Evolutionary conservation across 768 basidiomycete species (phyloP).

Genomic region (Gymnopilus dilepis): DNA sequence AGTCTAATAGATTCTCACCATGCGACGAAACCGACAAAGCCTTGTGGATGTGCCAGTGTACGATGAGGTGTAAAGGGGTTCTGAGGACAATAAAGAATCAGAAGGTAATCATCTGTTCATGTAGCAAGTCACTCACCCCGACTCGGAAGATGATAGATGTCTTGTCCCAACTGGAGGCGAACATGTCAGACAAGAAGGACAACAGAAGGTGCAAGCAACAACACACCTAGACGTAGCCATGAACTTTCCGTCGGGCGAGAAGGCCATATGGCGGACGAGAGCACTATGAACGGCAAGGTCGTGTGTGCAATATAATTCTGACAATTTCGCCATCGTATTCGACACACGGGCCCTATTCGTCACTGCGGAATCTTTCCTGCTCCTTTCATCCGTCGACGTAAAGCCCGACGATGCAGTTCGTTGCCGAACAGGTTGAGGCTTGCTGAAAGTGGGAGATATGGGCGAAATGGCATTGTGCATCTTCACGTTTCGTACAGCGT

Average conservation of each 20-base stretch:
- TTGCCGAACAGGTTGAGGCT: slow-evolving; percentile 25
- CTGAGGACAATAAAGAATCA: slow-evolving; percentile 36
- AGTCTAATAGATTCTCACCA: slow-evolving; percentile 47
- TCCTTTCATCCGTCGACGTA: slow-evolving; percentile 15
- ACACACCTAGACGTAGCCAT: slow-evolving; percentile 72
- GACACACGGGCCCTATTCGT: slow-evolving; percentile 57
- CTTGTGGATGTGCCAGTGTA: slow-evolving; percentile 67
- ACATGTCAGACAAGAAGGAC: slow-evolving; percentile 1
- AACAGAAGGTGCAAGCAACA: neutral
- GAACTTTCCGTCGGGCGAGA: slow-evolving; percentile 77
- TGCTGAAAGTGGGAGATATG: neutral
- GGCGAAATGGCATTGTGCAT: slow-evolving; percentile 35
- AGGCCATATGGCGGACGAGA: slow-evolving; percentile 74
- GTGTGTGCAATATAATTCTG: slow-evolving; percentile 57
- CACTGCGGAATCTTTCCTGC: slow-evolving; percentile 31
- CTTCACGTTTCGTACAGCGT: slow-evolving; percentile 48
- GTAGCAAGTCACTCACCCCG: slow-evolving; percentile 42
- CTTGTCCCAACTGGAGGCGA: slow-evolving; percentile 62
- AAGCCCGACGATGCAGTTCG: slow-evolving; percentile 29
- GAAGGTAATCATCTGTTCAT: neutral
- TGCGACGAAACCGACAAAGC: slow-evolving; percentile 79
- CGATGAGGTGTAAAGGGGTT: slow-evolving; percentile 65
- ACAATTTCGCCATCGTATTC: slow-evolving; percentile 59
- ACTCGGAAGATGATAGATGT: slow-evolving; percentile 72
- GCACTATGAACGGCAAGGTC: slow-evolving; percentile 69